Conservation (phyloP, 73 alveolate species). For the Durusdinium trenchii region DNA sequence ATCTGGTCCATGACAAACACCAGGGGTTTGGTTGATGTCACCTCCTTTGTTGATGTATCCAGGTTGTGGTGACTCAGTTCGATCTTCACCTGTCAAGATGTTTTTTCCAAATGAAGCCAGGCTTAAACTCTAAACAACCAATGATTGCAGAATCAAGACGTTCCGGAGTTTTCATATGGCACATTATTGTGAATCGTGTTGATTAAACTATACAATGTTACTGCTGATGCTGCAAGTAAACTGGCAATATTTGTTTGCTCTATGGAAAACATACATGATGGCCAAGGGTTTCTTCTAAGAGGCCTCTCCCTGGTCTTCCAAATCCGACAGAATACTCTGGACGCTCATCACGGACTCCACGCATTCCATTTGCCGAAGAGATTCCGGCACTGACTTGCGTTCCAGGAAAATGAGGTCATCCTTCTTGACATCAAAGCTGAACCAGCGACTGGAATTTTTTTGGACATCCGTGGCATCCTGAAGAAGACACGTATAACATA, state of each 20-base stretch:
- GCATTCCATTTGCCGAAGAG: neutral
- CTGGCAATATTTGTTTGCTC: too few species aligned
- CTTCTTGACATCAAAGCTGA: neutral
- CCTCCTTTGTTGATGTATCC: neutral
- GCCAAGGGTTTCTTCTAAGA: neutral
- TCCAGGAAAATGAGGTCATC: neutral
- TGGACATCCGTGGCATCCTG: neutral
- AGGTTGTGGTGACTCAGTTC: neutral
- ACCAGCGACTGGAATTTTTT: neutral
- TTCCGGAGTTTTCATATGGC: too few species aligned
- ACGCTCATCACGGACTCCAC: neutral
- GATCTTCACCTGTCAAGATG: slow-evolving; percentile 2
- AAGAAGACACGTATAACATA: too few species aligned
- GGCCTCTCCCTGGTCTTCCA: neutral
- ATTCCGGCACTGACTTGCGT: neutral
- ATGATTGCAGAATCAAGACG: too few species aligned
- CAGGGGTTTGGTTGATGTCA: neutral
- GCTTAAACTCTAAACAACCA: too few species aligned
- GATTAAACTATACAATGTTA: too few species aligned
- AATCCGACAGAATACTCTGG: neutral
- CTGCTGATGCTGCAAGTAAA: too few species aligned
- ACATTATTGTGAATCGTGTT: too few species aligned
- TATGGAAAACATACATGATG: too few species aligned
- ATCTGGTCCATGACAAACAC: neutral
- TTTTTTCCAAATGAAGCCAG: too few species aligned